Evolutionary conservation across 2,329 filamentous ascomycete genomes (phyloP), one percentile per base, ranked within the genome.

Genomic region (Pseudocercospora pini-densiflorae): DNA sequence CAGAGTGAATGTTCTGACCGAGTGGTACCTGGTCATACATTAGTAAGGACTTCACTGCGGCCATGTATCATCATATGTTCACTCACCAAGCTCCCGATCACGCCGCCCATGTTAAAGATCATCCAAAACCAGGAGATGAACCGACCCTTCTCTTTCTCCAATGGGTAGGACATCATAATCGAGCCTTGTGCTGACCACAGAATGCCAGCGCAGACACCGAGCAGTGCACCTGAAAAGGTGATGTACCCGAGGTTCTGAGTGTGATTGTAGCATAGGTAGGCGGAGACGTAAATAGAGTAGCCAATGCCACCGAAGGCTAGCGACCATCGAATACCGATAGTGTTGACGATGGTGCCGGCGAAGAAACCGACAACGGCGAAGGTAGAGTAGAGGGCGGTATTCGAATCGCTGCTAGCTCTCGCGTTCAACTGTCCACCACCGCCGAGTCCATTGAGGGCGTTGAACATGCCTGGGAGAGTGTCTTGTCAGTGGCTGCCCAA

Each of bases 81-180:
- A 33, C 85, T 77, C 79, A 88, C 86, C 82, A 89, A 77, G 75
- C 90, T 89, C 68, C 94, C 94, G 78, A 97, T 92, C 68, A 97
- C 93, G 74, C 89, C 93, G 73, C 94, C 94, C 66, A 94, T 80
- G 80, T 97, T 97, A 85, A 97, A 97, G 75, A 97, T 96, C 78
- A 93, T 89, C 94, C 94, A 97, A 81, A 97, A 97, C 82, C 89
- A 89, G 67, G 91, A 91, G 78, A 97, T 97, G 79, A 93, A 97
- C 66, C 90, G 89, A 53, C 94, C 94, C 84, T 97, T 97, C 70
- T 88, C 87, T 36, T 87, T 79, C 80, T 97, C 94, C 21, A 87
- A 84, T 1, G 93, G 93, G 78, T 97, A 97, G 47, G 91, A 89
- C 88, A 97, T 94, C 90, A 94, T 94, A 75, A 94, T 92, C 66